Evolutionary conservation across 2,329 filamentous ascomycete genomes (phyloP).

Genomic region (Madurella fahalii): DNA sequence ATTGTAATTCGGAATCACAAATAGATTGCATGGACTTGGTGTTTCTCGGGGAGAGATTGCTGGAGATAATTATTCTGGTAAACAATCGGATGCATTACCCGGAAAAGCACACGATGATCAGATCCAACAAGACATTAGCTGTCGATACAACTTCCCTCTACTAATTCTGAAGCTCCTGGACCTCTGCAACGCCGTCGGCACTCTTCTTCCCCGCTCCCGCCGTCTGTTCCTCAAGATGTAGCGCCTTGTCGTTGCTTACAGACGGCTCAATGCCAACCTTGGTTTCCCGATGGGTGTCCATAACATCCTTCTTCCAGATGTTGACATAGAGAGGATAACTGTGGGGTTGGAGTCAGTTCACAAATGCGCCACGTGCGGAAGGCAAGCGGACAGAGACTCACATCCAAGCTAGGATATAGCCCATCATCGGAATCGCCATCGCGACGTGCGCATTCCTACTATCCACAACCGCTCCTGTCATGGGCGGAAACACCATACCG

Average conservation of each 20-base stretch:
- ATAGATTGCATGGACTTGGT: too few relatives aligned
- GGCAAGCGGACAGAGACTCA: constrained; percentile 10
- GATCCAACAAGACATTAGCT: too few relatives aligned
- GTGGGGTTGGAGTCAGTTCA: not conserved
- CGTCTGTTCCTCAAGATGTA: constrained; percentile 27
- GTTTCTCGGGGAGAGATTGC: too few relatives aligned
- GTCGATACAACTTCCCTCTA: not conserved
- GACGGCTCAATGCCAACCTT: constrained; percentile 25
- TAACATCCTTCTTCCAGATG: constrained; percentile 28
- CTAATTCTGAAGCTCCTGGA: not conserved
- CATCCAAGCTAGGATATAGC: constrained; percentile 29
- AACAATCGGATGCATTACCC: too few relatives aligned
- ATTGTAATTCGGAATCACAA: too few relatives aligned
- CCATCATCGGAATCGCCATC: constrained; percentile 31
- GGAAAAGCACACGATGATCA: too few relatives aligned
- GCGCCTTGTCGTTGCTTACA: constrained; percentile 22
- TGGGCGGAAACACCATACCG: constrained; percentile 52
- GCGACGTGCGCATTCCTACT: constrained; percentile 25
- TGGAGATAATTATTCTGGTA: too few relatives aligned
- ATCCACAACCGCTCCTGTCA: constrained; percentile 42
- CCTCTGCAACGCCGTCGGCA: not conserved
- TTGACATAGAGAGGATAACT: constrained; percentile 33
- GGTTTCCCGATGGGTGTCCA: constrained; percentile 31
- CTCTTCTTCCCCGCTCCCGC: constrained; percentile 10
- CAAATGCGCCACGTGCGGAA: not conserved